These are phyloP conservation scores for Selaginella moellendorffii DNA, from an alignment of 75 land plant genomes.

Conservation along the genomic window DNA sequence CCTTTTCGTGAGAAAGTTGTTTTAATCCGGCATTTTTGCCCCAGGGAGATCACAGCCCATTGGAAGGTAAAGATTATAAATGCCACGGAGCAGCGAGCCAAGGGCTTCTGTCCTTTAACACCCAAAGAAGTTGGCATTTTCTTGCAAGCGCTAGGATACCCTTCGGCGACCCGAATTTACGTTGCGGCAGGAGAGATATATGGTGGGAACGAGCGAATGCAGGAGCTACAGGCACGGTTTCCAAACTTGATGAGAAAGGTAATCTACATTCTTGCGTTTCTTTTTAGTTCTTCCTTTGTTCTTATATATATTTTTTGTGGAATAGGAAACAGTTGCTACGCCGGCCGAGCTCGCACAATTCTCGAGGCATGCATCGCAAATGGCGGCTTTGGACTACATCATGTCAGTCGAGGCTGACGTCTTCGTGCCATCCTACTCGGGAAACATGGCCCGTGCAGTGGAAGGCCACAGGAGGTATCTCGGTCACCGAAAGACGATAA, in stretches of 20 bases:
- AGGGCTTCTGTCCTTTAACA: slow-evolving; percentile 65
- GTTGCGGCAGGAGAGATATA: slow-evolving; percentile 82
- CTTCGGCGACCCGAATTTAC: slow-evolving; percentile 54
- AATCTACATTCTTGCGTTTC: no score
- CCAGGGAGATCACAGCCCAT: slow-evolving; percentile 52
- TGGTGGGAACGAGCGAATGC: slow-evolving; percentile 48
- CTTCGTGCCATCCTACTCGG: slow-evolving; percentile 63
- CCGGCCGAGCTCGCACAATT: slow-evolving; percentile 49
- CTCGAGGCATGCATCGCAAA: slow-evolving; percentile 43
- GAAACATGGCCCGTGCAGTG: slow-evolving; percentile 84
- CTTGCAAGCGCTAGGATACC: slow-evolving; percentile 55
- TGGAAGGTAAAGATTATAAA: slow-evolving; percentile 74
- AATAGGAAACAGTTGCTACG: slow-evolving; percentile 49
- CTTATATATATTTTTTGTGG: no score
- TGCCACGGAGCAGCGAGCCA: slow-evolving; percentile 46
- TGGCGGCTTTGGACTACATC: slow-evolving; percentile 73
- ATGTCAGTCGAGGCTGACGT: slow-evolving; percentile 74
- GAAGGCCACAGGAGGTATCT: slow-evolving; percentile 65
- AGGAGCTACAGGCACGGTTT: slow-evolving; percentile 37
- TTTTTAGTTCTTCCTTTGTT: no score
- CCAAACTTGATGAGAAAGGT: slow-evolving; percentile 70
- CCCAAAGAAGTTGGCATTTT: slow-evolving; percentile 87
- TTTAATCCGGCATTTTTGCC: background rate
- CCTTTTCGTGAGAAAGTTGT: background rate
- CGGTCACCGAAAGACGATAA: slow-evolving; percentile 63